These are phyloP conservation scores for Sarcodon aspratus DNA, from an alignment of 768 basidiomycete genomes.

Conservation along the genomic window DNA sequence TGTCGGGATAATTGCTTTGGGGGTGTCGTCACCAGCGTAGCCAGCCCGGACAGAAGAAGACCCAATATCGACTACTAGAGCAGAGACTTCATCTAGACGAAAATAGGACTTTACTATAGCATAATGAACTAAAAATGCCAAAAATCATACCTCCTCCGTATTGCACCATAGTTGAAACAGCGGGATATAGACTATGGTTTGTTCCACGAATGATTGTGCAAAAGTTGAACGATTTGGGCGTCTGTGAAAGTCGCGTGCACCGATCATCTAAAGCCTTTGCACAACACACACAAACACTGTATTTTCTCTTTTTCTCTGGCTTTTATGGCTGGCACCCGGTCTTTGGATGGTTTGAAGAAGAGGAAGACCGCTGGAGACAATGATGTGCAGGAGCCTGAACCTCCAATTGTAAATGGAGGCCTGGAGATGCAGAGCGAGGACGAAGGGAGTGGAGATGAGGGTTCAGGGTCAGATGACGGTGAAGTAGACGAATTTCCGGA, in stretches of 20 bases:
- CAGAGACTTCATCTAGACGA: slow-evolving; percentile 87
- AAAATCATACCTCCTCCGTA: slow-evolving; percentile 68
- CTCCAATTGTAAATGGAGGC: slow-evolving; percentile 27
- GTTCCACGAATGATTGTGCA: no score
- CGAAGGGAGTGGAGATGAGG: slow-evolving; percentile 29
- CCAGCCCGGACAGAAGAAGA: slow-evolving; percentile 84
- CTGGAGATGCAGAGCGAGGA: slow-evolving; percentile 74
- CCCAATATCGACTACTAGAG: slow-evolving; percentile 92
- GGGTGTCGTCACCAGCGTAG: slow-evolving; percentile 95
- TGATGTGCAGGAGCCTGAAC: slow-evolving; percentile 15
- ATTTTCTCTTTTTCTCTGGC: background rate
- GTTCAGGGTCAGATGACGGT: slow-evolving; percentile 18
- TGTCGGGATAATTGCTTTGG: slow-evolving; percentile 85
- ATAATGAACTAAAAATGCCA: background rate
- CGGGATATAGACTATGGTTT: no score
- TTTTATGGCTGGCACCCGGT: background rate
- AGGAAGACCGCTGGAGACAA: slow-evolving; percentile 43
- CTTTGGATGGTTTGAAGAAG: slow-evolving; percentile 34
- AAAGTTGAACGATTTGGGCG: no score
- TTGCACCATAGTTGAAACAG: slow-evolving; percentile 47
- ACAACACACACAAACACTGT: background rate
- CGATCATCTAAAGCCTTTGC: background rate
- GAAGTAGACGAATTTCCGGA: slow-evolving; percentile 17
- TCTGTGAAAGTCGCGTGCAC: background rate
- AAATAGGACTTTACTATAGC: background rate